Conservation (phyloP, 1,139 yeast species). For the Entelexis sorbosivorans region DNA sequence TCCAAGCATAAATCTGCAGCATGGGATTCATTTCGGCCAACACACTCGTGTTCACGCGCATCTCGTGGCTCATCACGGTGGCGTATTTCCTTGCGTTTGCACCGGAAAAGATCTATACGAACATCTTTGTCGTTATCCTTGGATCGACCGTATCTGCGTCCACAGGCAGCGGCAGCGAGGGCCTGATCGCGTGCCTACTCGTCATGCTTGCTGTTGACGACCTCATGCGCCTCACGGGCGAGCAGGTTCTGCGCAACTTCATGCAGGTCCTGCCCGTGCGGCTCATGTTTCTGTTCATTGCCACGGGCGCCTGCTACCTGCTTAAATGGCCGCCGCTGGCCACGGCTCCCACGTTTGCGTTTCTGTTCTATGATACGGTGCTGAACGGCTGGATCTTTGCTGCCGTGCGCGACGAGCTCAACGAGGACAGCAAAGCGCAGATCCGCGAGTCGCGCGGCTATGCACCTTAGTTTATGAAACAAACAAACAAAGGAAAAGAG, state of each 20-base stretch:
- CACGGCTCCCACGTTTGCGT: constrained; percentile 43
- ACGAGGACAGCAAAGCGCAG: constrained; percentile 27
- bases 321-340: constrained; percentile 31
- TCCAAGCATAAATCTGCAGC: neutral
- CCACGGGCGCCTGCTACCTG: constrained; percentile 38
- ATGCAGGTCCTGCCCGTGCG: constrained; percentile 62
- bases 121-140: constrained; percentile 41
- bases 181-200: constrained; percentile 37
- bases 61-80: constrained; percentile 25
- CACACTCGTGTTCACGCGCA: constrained; percentile 14
- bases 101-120: constrained; percentile 32
- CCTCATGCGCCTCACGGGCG: constrained; percentile 25
- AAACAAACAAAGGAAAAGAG: too few relatives aligned
- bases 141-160: constrained; percentile 47
- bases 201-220: constrained; percentile 30
- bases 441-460: constrained; percentile 23
- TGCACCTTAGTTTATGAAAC: too few relatives aligned
- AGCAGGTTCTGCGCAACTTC: constrained; percentile 39
- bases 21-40: constrained; percentile 10
- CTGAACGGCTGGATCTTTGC: constrained; percentile 29
- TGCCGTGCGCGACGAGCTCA: constrained; percentile 31
- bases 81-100: constrained; percentile 35
- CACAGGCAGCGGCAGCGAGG: constrained; percentile 33
- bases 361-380: constrained; percentile 39
- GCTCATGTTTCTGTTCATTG: constrained; percentile 43